These are phyloP conservation scores for Rhinocladiella mackenziei DNA, from an alignment of 2,329 filamentous ascomycete genomes.

Conservation along the genomic window DNA sequence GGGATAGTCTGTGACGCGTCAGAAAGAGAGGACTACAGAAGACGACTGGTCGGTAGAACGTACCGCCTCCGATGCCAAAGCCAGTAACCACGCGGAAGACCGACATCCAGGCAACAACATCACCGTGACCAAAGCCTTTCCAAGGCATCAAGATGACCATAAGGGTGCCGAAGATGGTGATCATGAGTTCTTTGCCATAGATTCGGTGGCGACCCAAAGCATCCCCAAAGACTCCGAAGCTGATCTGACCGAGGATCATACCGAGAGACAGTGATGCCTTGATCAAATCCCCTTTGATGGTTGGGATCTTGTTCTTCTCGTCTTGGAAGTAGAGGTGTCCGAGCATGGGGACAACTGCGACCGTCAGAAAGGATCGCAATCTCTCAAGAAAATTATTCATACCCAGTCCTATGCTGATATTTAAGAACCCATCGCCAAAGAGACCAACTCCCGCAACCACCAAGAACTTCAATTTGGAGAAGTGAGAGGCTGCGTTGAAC, in stretches of 20 bases:
- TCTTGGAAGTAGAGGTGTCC: slow-evolving; percentile 31
- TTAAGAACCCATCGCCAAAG: slow-evolving; percentile 33
- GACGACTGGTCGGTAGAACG: too few species aligned
- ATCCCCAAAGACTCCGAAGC: slow-evolving; percentile 32
- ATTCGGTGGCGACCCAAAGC: slow-evolving; percentile 30
- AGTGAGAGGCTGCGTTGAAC: too few species aligned
- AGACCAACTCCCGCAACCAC: slow-evolving; percentile 30
- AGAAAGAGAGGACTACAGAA: too few species aligned
- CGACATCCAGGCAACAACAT: slow-evolving; percentile 25
- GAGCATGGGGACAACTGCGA: slow-evolving; percentile 30
- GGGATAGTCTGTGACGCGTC: slow-evolving; percentile 16
- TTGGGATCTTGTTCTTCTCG: slow-evolving; percentile 22
- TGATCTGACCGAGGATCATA: slow-evolving; percentile 31
- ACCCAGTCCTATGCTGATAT: slow-evolving; percentile 32
- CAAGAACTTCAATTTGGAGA: slow-evolving; percentile 29
- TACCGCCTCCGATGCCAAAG: slow-evolving; percentile 30
- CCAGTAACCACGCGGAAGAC: slow-evolving; percentile 30
- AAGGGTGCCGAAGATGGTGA: slow-evolving; percentile 30
- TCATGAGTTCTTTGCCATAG: slow-evolving; percentile 31
- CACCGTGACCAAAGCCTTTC: slow-evolving; percentile 21
- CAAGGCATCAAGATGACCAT: slow-evolving; percentile 30
- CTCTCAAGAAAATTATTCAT: slow-evolving; percentile 5
- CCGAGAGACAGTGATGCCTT: slow-evolving; percentile 30
- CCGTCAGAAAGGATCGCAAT: neutral
- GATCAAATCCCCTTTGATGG: slow-evolving; percentile 24